A percentile compares a stretch with the other conserved stretches of the same genome.
phyloP scores from a whole-genome alignment of 2,329 filamentous ascomycete genomes.

The Blumeria hordei region DNA sequence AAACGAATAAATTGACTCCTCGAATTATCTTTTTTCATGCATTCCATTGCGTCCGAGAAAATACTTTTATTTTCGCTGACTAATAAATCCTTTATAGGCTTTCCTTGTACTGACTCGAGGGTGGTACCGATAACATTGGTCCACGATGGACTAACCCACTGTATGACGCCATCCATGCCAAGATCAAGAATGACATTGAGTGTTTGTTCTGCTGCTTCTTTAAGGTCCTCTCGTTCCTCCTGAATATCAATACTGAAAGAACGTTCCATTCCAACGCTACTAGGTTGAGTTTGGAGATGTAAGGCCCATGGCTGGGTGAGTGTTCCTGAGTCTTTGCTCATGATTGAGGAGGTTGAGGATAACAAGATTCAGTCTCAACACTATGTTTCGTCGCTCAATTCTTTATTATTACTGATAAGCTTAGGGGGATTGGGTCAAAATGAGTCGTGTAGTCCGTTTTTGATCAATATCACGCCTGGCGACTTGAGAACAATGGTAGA shows the following conservation, averaged over 20 bases:
- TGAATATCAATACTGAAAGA: constrained; percentile 64
- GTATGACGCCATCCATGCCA: constrained; percentile 67
- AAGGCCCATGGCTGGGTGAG: too few relatives aligned
- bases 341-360: too few relatives aligned
- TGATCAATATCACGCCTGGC: too few relatives aligned
- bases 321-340: too few relatives aligned
- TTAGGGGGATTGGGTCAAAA: too few relatives aligned
- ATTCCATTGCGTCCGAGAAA: constrained; percentile 65
- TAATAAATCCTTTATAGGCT: constrained; percentile 57
- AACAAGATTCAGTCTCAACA: too few relatives aligned
- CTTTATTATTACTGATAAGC: too few relatives aligned
- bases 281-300: too few relatives aligned
- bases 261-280: constrained; percentile 25
- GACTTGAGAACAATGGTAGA: too few relatives aligned
- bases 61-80: constrained; percentile 52
- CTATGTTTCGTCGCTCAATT: too few relatives aligned
- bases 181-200: constrained; percentile 91
- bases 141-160: constrained; percentile 96
- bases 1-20: constrained; percentile 79
- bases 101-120: constrained; percentile 47
- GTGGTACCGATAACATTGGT: constrained; percentile 69
- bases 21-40: constrained; percentile 80
- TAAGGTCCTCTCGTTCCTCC: constrained; percentile 79
- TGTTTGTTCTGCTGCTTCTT: constrained; percentile 87
- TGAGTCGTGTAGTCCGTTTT: too few relatives aligned